Evolutionary conservation across 1,139 yeast genomes (phyloP).

Genomic region (Schwanniomyces etchellsii): DNA sequence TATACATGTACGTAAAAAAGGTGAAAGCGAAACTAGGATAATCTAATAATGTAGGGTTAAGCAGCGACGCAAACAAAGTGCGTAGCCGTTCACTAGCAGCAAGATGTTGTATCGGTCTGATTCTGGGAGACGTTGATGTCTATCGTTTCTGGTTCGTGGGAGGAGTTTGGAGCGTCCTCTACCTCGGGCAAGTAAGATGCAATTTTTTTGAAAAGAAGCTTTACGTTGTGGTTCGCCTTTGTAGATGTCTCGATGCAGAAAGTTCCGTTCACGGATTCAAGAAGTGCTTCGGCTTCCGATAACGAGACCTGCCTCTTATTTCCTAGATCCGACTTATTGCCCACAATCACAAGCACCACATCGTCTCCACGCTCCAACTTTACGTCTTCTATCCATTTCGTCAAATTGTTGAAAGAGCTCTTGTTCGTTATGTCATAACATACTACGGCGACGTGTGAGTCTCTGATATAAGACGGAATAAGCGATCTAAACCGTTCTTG

Average conservation of each 20-base stretch:
- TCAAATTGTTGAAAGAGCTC: slow-evolving; percentile 71
- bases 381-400: slow-evolving; percentile 59
- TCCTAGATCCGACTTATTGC: slow-evolving; percentile 60
- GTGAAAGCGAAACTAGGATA: no score
- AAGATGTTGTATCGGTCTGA: slow-evolving; percentile 2
- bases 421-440: slow-evolving; percentile 90
- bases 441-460: slow-evolving; percentile 93
- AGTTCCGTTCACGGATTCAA: slow-evolving; percentile 53
- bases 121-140: slow-evolving; percentile 33
- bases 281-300: slow-evolving; percentile 71
- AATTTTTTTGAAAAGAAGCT: slow-evolving; percentile 79
- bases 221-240: slow-evolving; percentile 91
- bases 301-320: slow-evolving; percentile 73
- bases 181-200: slow-evolving; percentile 90
- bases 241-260: slow-evolving; percentile 91
- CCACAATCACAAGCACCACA: slow-evolving; percentile 38
- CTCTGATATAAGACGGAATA: slow-evolving; percentile 87
- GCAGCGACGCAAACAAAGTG: no score
- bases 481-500: slow-evolving; percentile 55
- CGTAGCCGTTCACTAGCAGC: slow-evolving; percentile 3
- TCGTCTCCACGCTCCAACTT: slow-evolving; percentile 67
- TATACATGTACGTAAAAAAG: no score
- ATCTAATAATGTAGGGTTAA: no score
- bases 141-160: slow-evolving; percentile 36
- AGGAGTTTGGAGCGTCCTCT: slow-evolving; percentile 19